phyloP scores from a whole-genome alignment of 2,329 filamentous ascomycete genomes.

The Colletotrichum limetticola region DNA sequence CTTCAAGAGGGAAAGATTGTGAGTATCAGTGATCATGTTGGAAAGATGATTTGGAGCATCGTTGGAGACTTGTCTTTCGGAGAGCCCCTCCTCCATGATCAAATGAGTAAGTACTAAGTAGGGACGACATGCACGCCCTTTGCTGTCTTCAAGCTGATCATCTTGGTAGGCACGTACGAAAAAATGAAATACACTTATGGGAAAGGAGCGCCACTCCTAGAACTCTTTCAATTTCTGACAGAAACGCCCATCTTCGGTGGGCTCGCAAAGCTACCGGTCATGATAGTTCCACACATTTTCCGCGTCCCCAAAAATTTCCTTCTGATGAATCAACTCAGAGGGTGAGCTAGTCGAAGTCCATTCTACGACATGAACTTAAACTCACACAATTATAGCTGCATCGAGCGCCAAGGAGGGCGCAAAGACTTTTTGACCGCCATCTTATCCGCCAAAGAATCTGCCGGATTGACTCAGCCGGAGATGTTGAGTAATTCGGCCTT shows the following conservation, averaged over 20 bases:
- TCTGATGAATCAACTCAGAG: conserved; percentile 19
- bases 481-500: conserved; percentile 9
- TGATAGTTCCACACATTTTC: conserved; percentile 14
- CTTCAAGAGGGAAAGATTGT: not conserved
- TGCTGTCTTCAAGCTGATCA: not conserved
- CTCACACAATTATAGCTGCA: not conserved
- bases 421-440: conserved; percentile 24
- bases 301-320: conserved; percentile 23
- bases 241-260: conserved; percentile 7
- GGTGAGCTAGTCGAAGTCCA: not conserved
- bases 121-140: not conserved
- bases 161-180: conserved; percentile 1
- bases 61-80: conserved; percentile 19
- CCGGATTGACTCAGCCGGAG: conserved; percentile 12
- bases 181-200: conserved; percentile 8
- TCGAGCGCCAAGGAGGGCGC: conserved; percentile 8
- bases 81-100: conserved; percentile 18
- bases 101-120: conserved; percentile 11
- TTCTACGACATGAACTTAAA: not conserved
- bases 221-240: conserved; percentile 19
- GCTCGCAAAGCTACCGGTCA: conserved; percentile 11
- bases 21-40: conserved; percentile 12
- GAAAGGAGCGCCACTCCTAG: not conserved
- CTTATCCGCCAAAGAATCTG: conserved; percentile 11
- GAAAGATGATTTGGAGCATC: conserved; percentile 19